Conservation (phyloP, 257 asterid species). For the Gynochthodes officinalis region DNA sequence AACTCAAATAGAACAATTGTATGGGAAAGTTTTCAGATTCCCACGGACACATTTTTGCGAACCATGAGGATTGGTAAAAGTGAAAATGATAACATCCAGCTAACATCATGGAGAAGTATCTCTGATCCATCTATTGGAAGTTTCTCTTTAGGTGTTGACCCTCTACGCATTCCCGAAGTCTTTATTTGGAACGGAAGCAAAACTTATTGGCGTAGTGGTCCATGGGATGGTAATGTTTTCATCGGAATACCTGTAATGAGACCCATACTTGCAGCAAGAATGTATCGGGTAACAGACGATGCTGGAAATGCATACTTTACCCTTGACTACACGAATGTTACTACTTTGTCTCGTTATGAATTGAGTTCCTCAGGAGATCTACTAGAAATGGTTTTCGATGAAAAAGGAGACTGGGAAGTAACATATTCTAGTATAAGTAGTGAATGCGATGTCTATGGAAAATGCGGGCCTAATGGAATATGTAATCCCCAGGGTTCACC, state of each 20-base stretch:
- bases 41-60: constrained; percentile 34
- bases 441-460: constrained; percentile 22
- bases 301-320: constrained; percentile 11
- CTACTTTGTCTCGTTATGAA: background rate
- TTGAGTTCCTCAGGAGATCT: constrained; percentile 20
- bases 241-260: constrained; percentile 17
- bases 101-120: constrained; percentile 41
- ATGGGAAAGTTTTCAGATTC: constrained; percentile 54
- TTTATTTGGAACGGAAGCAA: constrained; percentile 31
- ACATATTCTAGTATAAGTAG: background rate
- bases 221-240: constrained; percentile 29
- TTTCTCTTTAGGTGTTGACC: constrained; percentile 26
- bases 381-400: background rate
- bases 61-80: constrained; percentile 34
- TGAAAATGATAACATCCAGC: constrained; percentile 17
- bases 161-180: constrained; percentile 28
- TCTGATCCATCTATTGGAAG: constrained; percentile 47
- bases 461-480: constrained; percentile 52
- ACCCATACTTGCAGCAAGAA: constrained; percentile 11
- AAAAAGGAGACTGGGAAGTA: constrained; percentile 14
- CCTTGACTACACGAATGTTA: background rate
- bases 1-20: constrained; percentile 13
- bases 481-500: constrained; percentile 39
- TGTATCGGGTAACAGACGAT: background rate
- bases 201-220: constrained; percentile 46